Base-by-base conservation (phyloP, 768 basidiomycete genomes). In the Trametes villosa region DNA sequence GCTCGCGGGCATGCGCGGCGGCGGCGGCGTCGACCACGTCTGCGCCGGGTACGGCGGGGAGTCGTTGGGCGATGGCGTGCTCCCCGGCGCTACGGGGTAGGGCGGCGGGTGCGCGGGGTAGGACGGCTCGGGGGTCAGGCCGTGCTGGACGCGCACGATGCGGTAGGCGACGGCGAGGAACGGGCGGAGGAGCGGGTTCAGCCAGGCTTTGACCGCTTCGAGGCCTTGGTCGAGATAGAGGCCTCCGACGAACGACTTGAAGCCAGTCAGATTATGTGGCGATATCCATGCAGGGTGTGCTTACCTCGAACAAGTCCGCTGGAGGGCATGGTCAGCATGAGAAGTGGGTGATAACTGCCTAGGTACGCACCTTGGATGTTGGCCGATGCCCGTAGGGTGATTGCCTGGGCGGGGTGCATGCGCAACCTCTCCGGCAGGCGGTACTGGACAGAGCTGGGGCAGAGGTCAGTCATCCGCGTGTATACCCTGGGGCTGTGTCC, bases 301-400 rank as follows among this genome's bases (percentile, higher is more conserved):
- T 65, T 66, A 89, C 91, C 82, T 93, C 91, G 66, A 93, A 88
- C 24, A 91, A 78, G 67, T 93, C 89, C 49, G 91, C 91, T 92
- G 67, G 26, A 62, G 52, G 49, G 12, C 6, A 9, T 36, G 20
- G 58, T 57, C 20, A 40, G 65, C 50, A 59, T 47, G 15, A 54
- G 61, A 49, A 54, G 46, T n/a, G 44, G 31, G 38, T 55, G 42
- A 40, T 52, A 58, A 11, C 4, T 2, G 18, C 20, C 20, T 7
- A 30, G 9, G 18, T 1, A 24, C 17, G 41, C 64, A 87, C 91
- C 91, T 83, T 90, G 91, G 64, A 93, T 79, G 67, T 89, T 81
- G 20, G 75, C 71, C 2, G 91, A 92, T 5, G 86, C 86, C 38
- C 82, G 80, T 20, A 93, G 76, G 3, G 87, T 85, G 69, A 91